Conservation (phyloP, 306 rosid species). For the Acacia melanoxylon region DNA sequence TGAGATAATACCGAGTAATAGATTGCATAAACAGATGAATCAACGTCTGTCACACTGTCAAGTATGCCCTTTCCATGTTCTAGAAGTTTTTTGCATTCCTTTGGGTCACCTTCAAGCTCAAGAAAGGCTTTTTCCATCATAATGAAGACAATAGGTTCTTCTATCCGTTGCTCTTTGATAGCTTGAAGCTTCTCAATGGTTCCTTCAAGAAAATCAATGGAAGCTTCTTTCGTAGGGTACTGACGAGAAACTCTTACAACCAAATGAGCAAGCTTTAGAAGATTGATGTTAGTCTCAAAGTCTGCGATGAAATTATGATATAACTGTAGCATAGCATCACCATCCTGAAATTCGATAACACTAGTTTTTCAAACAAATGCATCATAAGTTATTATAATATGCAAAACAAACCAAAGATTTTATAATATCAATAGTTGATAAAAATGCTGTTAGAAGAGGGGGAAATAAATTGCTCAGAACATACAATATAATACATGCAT, state of each 20-base stretch:
- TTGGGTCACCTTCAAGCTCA: constrained; percentile 79
- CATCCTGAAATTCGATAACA: constrained; percentile 66
- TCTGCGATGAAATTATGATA: constrained; percentile 96
- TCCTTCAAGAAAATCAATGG: constrained; percentile 81
- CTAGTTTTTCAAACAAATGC: constrained; percentile 14
- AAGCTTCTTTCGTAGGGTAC: constrained; percentile 88
- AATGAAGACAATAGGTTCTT: constrained; percentile 84
- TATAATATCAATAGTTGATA: not conserved
- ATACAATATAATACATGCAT: constrained; percentile 17
- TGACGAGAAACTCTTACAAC: constrained; percentile 89
- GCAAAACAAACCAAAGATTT: not conserved
- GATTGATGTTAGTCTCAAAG: constrained; percentile 95
- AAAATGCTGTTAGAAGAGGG: not conserved
- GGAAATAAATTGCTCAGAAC: not conserved
- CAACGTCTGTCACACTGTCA: constrained; percentile 97
- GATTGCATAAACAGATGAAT: constrained; percentile 89
- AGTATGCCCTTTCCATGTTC: constrained; percentile 90
- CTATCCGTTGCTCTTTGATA: constrained; percentile 82
- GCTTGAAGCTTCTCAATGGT: constrained; percentile 82
- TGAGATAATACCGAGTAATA: constrained; percentile 95
- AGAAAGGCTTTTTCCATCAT: constrained; percentile 87
- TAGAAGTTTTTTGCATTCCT: constrained; percentile 84
- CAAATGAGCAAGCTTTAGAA: constrained; percentile 97
- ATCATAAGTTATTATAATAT: not conserved
- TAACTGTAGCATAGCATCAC: constrained; percentile 86